Evolutionary conservation across 805 yeast genomes (phyloP).

Genomic region (Scheffersomyces lignosus): DNA sequence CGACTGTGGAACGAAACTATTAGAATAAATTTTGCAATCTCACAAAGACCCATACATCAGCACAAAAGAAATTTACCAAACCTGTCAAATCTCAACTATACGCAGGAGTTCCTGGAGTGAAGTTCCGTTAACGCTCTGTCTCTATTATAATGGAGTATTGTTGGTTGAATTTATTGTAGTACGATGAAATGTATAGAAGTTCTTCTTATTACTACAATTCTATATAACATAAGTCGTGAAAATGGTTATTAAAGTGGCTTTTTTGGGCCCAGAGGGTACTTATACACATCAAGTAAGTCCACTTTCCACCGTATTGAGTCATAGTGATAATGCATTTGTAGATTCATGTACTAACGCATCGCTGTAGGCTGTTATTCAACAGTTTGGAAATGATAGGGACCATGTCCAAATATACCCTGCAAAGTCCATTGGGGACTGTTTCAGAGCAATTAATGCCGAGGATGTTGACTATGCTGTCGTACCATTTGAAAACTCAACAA

Average conservation of each 20-base stretch:
- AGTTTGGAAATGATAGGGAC: slow-evolving; percentile 42
- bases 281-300: slow-evolving; percentile 79
- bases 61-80: no score
- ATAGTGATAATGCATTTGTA: no score
- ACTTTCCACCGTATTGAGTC: not conserved
- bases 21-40: no score
- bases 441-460: slow-evolving; percentile 46
- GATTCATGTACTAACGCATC: slow-evolving; percentile 11
- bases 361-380: slow-evolving; percentile 48
- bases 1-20: no score
- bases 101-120: no score
- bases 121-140: no score
- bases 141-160: no score
- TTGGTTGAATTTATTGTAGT: no score
- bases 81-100: no score
- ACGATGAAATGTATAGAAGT: no score
- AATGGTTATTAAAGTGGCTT: slow-evolving; percentile 52
- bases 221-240: not conserved
- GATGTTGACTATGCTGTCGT: slow-evolving; percentile 70
- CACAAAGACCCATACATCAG: no score
- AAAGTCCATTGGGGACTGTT: slow-evolving; percentile 58
- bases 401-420: slow-evolving; percentile 35
- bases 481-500: slow-evolving; percentile 92
- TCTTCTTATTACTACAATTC: no score
- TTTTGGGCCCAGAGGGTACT: slow-evolving; percentile 88